Evolutionary conservation across 1,139 yeast genomes (phyloP).

Genomic region (Suhomyces anneliseae): DNA sequence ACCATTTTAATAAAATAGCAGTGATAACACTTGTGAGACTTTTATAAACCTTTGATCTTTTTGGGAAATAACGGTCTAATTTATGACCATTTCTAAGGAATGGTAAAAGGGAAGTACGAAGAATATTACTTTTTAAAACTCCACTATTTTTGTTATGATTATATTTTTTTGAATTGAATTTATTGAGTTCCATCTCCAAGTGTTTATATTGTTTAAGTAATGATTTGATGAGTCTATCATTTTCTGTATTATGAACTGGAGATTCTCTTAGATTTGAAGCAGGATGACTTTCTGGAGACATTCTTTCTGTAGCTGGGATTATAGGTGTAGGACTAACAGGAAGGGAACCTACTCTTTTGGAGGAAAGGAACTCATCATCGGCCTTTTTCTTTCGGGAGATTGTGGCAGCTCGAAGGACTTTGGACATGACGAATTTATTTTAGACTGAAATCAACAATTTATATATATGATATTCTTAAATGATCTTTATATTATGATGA

Average conservation of each 20-base stretch:
- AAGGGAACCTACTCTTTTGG: not conserved
- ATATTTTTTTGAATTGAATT: conserved; percentile 40
- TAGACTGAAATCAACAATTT: too few species aligned
- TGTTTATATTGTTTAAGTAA: conserved; percentile 41
- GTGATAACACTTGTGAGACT: conserved; percentile 38
- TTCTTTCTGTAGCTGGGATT: not conserved
- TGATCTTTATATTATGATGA: too few species aligned
- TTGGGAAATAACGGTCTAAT: conserved; percentile 25
- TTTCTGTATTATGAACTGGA: conserved; percentile 10
- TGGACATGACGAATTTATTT: conserved; percentile 2
- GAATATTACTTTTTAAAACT: conserved; percentile 60
- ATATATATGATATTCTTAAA: too few species aligned
- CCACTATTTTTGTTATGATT: conserved; percentile 41
- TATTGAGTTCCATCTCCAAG: conserved; percentile 45
- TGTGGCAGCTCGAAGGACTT: conserved; percentile 6
- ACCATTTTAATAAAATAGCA: conserved; percentile 60
- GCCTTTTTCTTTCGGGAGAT: not conserved
- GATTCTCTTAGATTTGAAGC: not conserved
- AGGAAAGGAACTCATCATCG: not conserved
- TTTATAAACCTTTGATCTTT: conserved; percentile 28
- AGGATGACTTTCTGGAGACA: not conserved
- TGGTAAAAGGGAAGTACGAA: conserved; percentile 67
- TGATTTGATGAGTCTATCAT: conserved; percentile 30
- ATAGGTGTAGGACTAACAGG: not conserved
- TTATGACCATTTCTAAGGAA: conserved; percentile 47